A percentile compares a stretch with the other conserved stretches of the same genome.
phyloP scores from a whole-genome alignment of 768 basidiomycete genomes.

The Amanita muscaria region DNA sequence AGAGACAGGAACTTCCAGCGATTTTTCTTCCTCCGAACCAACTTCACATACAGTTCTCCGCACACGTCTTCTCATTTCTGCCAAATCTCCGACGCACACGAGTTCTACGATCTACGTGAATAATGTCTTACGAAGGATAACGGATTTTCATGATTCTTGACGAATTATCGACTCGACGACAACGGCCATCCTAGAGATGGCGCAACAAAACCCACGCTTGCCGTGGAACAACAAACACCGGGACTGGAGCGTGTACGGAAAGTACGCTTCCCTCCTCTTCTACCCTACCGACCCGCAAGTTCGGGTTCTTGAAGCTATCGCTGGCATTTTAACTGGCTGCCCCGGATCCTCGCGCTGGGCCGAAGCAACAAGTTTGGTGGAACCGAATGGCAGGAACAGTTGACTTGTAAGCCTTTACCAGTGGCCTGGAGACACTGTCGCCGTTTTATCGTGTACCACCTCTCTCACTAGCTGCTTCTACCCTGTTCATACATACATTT shows the following conservation, averaged over 20 bases:
- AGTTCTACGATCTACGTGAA: conserved; percentile 14
- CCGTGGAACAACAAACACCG: conserved; percentile 2
- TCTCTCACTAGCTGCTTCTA: background rate
- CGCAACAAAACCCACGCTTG: background rate
- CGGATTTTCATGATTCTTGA: conserved; percentile 32
- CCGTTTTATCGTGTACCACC: too few species aligned
- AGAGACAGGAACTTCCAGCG: conserved; percentile 25
- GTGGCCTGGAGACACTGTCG: conserved; percentile 3
- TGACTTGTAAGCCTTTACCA: too few species aligned
- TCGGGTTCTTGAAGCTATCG: conserved; percentile 1
- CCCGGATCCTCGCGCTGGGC: background rate
- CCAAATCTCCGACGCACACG: conserved; percentile 1
- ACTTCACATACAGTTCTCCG: conserved; percentile 1
- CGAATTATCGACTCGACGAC: conserved; percentile 16
- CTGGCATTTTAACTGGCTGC: background rate
- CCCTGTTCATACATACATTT: conserved; percentile 1
- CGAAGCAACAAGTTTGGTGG: background rate
- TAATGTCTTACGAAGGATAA: conserved; percentile 20
- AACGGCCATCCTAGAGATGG: conserved; percentile 2
- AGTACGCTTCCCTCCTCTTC: background rate
- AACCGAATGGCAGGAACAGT: too few species aligned
- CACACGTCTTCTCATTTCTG: background rate
- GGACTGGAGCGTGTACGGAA: conserved; percentile 4
- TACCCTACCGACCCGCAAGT: conserved; percentile 1
- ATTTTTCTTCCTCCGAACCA: conserved; percentile 13